These are phyloP conservation scores for Hypoxylon sp. DNA, from an alignment of 2,329 filamentous ascomycete species.

Conservation along the genomic window DNA sequence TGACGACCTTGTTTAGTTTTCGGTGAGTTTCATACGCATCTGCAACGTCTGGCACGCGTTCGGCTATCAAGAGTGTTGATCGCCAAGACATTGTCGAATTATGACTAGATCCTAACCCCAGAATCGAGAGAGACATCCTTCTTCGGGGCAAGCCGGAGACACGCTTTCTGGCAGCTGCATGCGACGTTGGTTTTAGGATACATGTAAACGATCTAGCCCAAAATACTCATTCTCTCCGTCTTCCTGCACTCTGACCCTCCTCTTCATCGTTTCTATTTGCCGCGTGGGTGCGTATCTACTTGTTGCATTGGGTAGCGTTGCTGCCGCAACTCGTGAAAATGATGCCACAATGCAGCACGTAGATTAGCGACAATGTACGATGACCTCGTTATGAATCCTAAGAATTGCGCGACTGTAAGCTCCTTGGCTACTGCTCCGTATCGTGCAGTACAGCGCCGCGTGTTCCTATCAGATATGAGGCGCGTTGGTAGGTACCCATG, in stretches of 20 bases:
- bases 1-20: constrained; percentile 19
- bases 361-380: constrained; percentile 42
- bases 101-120: constrained; percentile 42
- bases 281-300: constrained; percentile 8
- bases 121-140: constrained; percentile 32
- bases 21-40: constrained; percentile 41
- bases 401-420: constrained; percentile 10
- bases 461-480: constrained; percentile 20
- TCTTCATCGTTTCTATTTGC: constrained; percentile 25
- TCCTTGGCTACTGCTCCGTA: neutral
- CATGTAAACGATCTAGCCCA: constrained; percentile 34
- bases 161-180: constrained; percentile 46
- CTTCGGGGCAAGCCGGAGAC: constrained; percentile 34
- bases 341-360: constrained; percentile 36
- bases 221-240: constrained; percentile 33
- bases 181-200: constrained; percentile 34
- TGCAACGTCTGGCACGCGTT: constrained; percentile 20
- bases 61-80: constrained; percentile 39
- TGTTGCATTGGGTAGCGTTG: constrained; percentile 33
- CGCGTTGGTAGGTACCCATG: constrained; percentile 24
- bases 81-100: constrained; percentile 42
- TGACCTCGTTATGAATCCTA: constrained; percentile 28
- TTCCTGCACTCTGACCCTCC: constrained; percentile 29
- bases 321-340: constrained; percentile 27
- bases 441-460: constrained; percentile 16